A percentile compares a stretch with the other conserved stretches of the same genome.
Evolutionary conservation across 441 rosid species (phyloP).

Genomic region (Populus hybrid): DNA sequence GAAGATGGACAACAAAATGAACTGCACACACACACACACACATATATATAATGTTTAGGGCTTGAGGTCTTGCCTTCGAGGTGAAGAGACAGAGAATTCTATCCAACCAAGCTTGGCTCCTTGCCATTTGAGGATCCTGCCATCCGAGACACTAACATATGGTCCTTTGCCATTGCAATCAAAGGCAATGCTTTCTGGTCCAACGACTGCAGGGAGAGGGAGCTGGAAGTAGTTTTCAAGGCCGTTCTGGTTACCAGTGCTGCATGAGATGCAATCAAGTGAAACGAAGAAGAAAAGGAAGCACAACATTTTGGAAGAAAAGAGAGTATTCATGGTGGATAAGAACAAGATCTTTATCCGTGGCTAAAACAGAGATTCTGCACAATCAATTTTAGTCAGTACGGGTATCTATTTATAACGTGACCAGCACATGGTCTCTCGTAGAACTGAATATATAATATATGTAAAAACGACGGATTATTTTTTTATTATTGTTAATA

Average conservation of each 20-base stretch:
- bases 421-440: not conserved
- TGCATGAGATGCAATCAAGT: not conserved
- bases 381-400: not conserved
- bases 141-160: constrained; percentile 47
- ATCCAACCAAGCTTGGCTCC: constrained; percentile 24
- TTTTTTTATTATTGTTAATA: too few relatives aligned
- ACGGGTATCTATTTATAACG: not conserved
- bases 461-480: not conserved
- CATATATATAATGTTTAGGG: not conserved
- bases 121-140: constrained; percentile 43
- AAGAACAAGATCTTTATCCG: not conserved
- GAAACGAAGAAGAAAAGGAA: not conserved
- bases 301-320: not conserved
- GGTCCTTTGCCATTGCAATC: constrained; percentile 40
- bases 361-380: not conserved
- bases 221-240: constrained; percentile 18
- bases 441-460: not conserved
- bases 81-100: constrained; percentile 38
- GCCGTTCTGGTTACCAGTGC: not conserved
- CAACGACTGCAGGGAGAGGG: constrained; percentile 24
- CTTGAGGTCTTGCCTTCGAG: constrained; percentile 23
- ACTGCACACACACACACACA: not conserved
- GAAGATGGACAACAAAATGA: not conserved
- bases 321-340: not conserved
- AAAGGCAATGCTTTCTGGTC: constrained; percentile 42